Evolutionary conservation across 2,329 filamentous ascomycete species (phyloP), one percentile per base, ranked within the genome.

Genomic region (Xylaria sp.): DNA sequence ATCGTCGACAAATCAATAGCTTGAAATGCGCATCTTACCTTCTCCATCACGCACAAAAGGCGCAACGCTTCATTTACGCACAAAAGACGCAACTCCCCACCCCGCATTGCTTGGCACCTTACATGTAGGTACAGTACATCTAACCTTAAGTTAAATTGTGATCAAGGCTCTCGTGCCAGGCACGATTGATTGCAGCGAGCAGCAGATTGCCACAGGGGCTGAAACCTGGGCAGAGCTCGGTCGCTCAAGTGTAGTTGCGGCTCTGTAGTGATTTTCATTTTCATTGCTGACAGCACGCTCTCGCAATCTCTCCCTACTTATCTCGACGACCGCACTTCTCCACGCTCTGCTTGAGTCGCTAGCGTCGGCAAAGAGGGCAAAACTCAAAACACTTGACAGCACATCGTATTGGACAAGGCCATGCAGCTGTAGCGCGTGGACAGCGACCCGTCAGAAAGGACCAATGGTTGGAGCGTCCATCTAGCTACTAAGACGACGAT

Each of bases 81-180:
- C 56, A 58, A 58, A 58, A 46, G 25, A 29, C 57, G 57, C 60
- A 62, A 31, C 44, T 49, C 43, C n/a, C 37, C 49, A 58, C 60
- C 54, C 54, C 60, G 44, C 60, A 49, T 48, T 49, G n/a, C 27
- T 4, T 29, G n/a, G n/a, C n/a, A 47, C 38, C 10, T 19, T 25
- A n/a, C n/a, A n/a, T n/a, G n/a, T n/a, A n/a, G 15, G 19, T 33
- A 23, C 11, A 33, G 17, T n/a, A n/a, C 7, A 37, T 25, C 3
- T 4, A 19, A 19, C 15, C n/a, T 53, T 15, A 43, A 37, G 4
- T 38, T n/a, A 33, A n/a, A n/a, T n/a, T n/a, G n/a, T n/a, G n/a
- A n/a, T 23, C 37, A 19, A 21, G 27, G 31, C 31, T 35, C 25
- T n/a, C 44, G 17, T 4, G 25, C n/a, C 17, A 9, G 21, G 17